Evolutionary conservation across 2,329 filamentous ascomycete species (phyloP), one percentile per base, ranked within the genome.

Genomic region (Claviceps sp.): DNA sequence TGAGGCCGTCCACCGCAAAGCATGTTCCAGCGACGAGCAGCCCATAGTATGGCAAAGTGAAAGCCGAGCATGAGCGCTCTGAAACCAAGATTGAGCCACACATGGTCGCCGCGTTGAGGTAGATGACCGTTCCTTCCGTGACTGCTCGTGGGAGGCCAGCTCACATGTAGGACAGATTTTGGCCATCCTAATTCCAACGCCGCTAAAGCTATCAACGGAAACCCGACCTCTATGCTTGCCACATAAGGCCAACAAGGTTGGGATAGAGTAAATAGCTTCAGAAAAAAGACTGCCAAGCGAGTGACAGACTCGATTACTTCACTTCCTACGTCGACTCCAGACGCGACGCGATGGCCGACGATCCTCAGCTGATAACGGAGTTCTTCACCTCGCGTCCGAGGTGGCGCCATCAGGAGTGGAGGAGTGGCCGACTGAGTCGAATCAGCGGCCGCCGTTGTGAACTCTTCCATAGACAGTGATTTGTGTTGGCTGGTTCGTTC

Each of bases 181-280:
- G 72, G 66, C 37, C 75, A 58, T 22, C 69, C 73, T n/a, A 82
- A 63, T 52, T 90, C 87, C 13, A 88, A 59, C 1, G 77, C 79
- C 8, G 87, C 88, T 7, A 91, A 65, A 3, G 77, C 67, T 4
- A 94, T 68, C 2, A 95, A 70, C 3, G 85, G 81, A 57, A 84
- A 82, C 4, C 81, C 73, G 4, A 89, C 67, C 64, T 77, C 77
- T 6, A 79, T 71, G 45, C 77, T 82, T n/a, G 79, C 74, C 44
- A 81, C 80, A 53, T 82, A 82, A 0, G 88, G 88, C 63, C 80
- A 81, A 64, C 89, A 95, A 1, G 84, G 78, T 47, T 76, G 73
- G 2, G 77, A 74, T 9, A 93, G 67, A 0, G 80, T 79, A 13
- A 76, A 68, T 8, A 89, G 68, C 65, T 95, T 95, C 48, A 76